Conservation (phyloP, 345 rosid species). For the Punica granatum region DNA sequence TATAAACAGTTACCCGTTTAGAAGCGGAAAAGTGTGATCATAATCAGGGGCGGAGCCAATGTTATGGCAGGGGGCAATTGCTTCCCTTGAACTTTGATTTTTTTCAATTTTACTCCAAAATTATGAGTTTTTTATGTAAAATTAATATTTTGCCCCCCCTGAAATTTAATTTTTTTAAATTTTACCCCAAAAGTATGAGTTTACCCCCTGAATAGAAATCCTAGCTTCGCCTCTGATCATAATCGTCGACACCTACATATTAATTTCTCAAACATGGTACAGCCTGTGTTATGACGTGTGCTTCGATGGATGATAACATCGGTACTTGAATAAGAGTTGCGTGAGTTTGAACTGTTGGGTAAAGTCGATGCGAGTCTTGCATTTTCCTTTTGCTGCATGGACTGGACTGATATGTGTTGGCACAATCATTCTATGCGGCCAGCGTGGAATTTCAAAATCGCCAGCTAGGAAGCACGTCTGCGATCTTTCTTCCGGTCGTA, state of each 20-base stretch:
- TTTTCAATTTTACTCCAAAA: too few relatives aligned
- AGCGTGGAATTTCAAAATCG: neutral
- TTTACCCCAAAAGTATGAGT: too few relatives aligned
- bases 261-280: neutral
- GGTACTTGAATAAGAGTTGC: too few relatives aligned
- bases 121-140: too few relatives aligned
- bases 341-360: neutral
- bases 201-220: too few relatives aligned
- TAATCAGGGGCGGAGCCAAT: too few relatives aligned
- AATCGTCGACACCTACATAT: neutral
- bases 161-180: too few relatives aligned
- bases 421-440: neutral
- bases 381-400: neutral
- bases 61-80: too few relatives aligned
- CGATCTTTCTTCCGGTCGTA: neutral
- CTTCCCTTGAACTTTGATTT: too few relatives aligned
- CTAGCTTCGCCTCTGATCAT: too few relatives aligned
- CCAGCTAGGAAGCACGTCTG: neutral
- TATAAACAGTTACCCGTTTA: neutral
- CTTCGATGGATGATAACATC: neutral
- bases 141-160: too few relatives aligned
- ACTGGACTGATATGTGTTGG: constrained; percentile 1
- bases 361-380: constrained; percentile 1
- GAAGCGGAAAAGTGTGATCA: neutral
- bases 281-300: neutral